Base-by-base conservation (phyloP, 176 grass and related monocot genomes). In the Areca catechu region DNA sequence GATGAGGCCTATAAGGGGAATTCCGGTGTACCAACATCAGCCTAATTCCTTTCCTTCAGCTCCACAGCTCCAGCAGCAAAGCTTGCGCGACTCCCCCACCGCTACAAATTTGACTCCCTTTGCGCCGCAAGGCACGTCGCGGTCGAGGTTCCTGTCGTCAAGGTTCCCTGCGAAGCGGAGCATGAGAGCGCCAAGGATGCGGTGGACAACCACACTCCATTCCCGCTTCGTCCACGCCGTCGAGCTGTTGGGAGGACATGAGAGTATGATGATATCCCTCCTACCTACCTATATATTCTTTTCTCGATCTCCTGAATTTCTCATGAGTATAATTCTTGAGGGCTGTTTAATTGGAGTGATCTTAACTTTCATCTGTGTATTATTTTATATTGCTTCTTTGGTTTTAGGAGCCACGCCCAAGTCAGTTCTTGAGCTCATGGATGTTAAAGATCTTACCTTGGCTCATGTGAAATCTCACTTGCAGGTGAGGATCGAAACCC, bases 381-480 rank as follows among this genome's bases (percentile, higher is more conserved):
- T 5, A 15, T 37, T 70, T n/a, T 56, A 56, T 17, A 37, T 20
- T 14, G 24, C n/a, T 16, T 68, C 28, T 5, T 59, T 28, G 29
- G 17, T 22, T 43, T 29, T 69, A 89, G 85, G 85, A 25, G 85
- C 85, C 9, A 89, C 85, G 0, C 85, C 85, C 3, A 89, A 89
- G 64, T 61, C 85, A n/a, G 85, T 89, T 80, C 85, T 89, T 74
- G 85, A 89, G 65, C 69, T 89, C 15, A 89, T 89, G 80, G 85
- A 89, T 73, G 85, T 89, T 24, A 89, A 83, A 68, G 85, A 89
- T 70, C 85, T 89, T 63, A 89, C 85, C 18, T 77, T 89, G 53
- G 80, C 85, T 76, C 85, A 89, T 80, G 85, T 89, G 64, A 89
- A 89, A 62, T 89, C 85, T 71, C 85, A 89, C 55, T 74, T 89